Conservation (phyloP, 169 alveolate species). For the Babesia bigemina region DNA sequence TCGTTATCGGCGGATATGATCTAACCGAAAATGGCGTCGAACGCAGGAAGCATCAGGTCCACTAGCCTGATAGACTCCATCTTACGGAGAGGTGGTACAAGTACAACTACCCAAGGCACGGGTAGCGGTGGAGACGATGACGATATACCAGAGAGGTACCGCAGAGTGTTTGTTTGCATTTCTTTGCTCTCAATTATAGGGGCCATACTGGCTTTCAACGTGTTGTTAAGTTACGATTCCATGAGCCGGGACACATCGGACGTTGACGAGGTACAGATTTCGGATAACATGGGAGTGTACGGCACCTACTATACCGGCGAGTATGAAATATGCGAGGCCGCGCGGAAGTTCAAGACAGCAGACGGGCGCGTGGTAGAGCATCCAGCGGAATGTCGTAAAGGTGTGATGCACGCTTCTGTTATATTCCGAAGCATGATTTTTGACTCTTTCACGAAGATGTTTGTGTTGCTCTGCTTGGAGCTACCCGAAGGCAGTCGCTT, state of each 20-base stretch:
- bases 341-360: neutral
- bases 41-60: neutral
- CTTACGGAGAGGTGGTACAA: neutral
- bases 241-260: neutral
- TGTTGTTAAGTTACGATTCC: conserved; percentile 5
- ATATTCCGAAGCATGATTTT: conserved; percentile 36
- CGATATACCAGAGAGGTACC: neutral
- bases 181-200: conserved; percentile 10
- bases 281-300: neutral
- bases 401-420: conserved; percentile 41
- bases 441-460: conserved; percentile 28
- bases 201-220: conserved; percentile 12
- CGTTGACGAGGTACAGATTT: neutral
- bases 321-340: conserved; percentile 42
- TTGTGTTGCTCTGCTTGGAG: conserved; percentile 36
- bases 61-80: conserved; percentile 18
- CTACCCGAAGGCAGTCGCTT: conserved; percentile 32
- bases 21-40: conserved; percentile 11
- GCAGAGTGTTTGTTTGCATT: conserved; percentile 17
- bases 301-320: conserved; percentile 59
- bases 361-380: neutral
- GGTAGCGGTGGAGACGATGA: neutral
- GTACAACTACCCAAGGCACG: neutral
- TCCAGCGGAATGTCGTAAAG: conserved; percentile 20
- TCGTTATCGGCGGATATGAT: conserved; percentile 19